Evolutionary conservation across 1,139 yeast genomes (phyloP).

Genomic region (Komagataea norvegica): DNA sequence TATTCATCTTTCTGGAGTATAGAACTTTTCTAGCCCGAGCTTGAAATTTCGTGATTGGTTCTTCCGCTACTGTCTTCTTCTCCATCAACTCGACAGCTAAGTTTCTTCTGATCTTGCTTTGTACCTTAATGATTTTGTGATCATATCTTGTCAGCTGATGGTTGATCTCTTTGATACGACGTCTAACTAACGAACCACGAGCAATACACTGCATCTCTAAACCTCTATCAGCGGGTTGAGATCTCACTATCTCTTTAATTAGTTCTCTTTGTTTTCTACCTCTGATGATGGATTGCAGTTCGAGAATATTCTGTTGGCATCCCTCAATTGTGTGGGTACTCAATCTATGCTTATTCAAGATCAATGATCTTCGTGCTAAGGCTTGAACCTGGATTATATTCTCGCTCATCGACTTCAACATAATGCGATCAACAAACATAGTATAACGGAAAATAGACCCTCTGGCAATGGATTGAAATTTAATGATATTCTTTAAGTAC

Average conservation of each 20-base stretch:
- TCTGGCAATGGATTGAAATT: constrained; percentile 57
- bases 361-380: constrained; percentile 28
- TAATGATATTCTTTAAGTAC: constrained; percentile 32
- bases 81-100: constrained; percentile 5
- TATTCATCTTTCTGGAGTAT: constrained; percentile 13
- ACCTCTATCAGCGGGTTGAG: constrained; percentile 13
- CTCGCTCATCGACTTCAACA: constrained; percentile 50
- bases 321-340: constrained; percentile 9
- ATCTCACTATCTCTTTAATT: constrained; percentile 7
- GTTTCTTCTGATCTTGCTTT: constrained; percentile 32
- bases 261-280: constrained; percentile 21
- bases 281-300: constrained; percentile 25
- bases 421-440: constrained; percentile 56
- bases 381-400: constrained; percentile 41
- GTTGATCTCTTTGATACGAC: constrained; percentile 12
- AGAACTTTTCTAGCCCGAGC: constrained; percentile 20
- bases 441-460: constrained; percentile 62
- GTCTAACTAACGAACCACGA: constrained; percentile 21
- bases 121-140: constrained; percentile 30
- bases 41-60: constrained; percentile 18
- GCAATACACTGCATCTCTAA: constrained; percentile 18
- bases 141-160: constrained; percentile 30
- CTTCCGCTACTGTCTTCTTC: constrained; percentile 9
- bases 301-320: constrained; percentile 14
- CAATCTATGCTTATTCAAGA: constrained; percentile 9